Base-by-base conservation (phyloP, 1,139 yeast genomes). In the Yamadazyma friedrichii region DNA sequence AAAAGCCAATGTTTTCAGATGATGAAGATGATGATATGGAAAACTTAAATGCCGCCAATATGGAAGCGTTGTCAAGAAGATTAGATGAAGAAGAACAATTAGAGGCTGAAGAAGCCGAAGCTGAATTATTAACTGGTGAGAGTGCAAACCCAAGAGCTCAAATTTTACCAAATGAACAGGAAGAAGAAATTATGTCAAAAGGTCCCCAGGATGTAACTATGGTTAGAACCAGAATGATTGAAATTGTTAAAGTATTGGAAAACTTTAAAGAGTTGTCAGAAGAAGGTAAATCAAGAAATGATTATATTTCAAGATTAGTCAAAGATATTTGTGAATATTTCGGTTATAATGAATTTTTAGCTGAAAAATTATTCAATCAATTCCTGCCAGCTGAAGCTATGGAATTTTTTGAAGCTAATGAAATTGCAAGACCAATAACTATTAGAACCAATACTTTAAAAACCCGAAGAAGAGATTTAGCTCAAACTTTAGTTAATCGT, bases 391-490 rank as follows among this genome's bases (percentile, higher is more conserved):
- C 93, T 13, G 99, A 94, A 70, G 98, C 98, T 13, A 80, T 94
- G 77, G 98, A 93, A 64, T 94, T 94, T 60, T 94, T 94, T 55
- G 98, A 94, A 70, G 98, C 98, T 36, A 93, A 93, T 67, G 99
- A 94, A 69, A 88, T 91, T 44, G 87, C 96, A 28, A 80, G 99
- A 64, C 99, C 99, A 35, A 78, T 93, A 44, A 93, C 98, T 25
- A 91, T 94, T 53, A 84, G 99, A 72, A 89, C 98, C 30, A 94
- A 94, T 65, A 94, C 98, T 20, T 74, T 94, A 50, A 87, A 86
- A 59, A 87, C 98, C 4, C 83, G 96, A 67, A 85, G 98, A 65
- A 80, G 98, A 62, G 98, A 94, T 56, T 77, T 94, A 54, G 97
- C 97, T 2, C 98, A 94, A 64, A 82, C 93, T 11, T 77, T 94